Percentiles rank a stretch among this genome's conserved stretches.
These are phyloP conservation scores for Starmerella stigmatis DNA, from an alignment of 805 yeast species.

Conservation along the genomic window DNA sequence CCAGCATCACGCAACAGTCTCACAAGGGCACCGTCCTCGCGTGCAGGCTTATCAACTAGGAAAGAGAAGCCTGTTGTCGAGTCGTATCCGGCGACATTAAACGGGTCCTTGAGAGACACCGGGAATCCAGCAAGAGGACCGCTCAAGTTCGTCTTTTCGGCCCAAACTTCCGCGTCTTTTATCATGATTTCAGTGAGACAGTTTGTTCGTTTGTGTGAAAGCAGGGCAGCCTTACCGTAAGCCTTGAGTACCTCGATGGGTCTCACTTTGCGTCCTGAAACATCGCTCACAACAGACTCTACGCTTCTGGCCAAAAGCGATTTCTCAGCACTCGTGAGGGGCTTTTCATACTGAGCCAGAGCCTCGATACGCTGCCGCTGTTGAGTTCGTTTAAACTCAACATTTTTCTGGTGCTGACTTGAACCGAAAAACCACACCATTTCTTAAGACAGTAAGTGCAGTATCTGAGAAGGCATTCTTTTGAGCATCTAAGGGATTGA, in stretches of 20 bases:
- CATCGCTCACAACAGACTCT: constrained; percentile 34
- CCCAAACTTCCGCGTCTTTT: constrained; percentile 57
- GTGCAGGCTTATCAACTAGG: constrained; percentile 34
- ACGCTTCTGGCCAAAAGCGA: constrained; percentile 36
- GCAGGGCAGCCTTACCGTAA: constrained; percentile 53
- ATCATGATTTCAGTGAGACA: constrained; percentile 52
- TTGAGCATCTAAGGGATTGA: no score
- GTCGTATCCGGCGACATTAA: constrained; percentile 40
- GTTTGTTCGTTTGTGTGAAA: constrained; percentile 49
- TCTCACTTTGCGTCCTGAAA: constrained; percentile 39
- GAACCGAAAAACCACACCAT: no score
- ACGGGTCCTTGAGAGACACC: constrained; percentile 51
- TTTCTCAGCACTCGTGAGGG: constrained; percentile 29
- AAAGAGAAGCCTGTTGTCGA: constrained; percentile 44
- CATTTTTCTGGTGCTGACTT: constrained; percentile 11
- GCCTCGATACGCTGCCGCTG: constrained; percentile 29
- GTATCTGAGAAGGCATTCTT: no score
- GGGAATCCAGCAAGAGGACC: constrained; percentile 60
- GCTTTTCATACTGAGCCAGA: constrained; percentile 34
- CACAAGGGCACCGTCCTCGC: constrained; percentile 35
- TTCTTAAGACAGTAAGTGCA: no score
- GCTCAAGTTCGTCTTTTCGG: constrained; percentile 40
- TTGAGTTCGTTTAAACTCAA: constrained; percentile 27
- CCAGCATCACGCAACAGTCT: constrained; percentile 41
- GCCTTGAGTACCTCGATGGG: constrained; percentile 51